Percentiles rank a stretch among this genome's conserved stretches.
Evolutionary conservation across 2,329 filamentous ascomycete genomes (phyloP).

Genomic region (Neodidymelliopsis sp.): DNA sequence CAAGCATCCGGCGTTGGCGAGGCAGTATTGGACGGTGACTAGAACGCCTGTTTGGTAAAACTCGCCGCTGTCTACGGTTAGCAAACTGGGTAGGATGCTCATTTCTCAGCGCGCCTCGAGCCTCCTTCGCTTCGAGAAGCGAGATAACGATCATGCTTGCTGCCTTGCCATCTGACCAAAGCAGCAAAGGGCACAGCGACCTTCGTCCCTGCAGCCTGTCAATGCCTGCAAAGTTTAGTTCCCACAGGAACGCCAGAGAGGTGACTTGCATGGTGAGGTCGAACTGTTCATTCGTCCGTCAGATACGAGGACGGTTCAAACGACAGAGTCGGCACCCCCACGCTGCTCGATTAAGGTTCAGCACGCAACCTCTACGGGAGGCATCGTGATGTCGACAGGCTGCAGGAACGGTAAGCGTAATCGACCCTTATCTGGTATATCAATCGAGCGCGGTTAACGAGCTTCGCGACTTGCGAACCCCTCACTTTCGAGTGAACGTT

Average conservation of each 20-base stretch:
- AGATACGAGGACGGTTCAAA: conserved; percentile 18
- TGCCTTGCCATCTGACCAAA: conserved; percentile 36
- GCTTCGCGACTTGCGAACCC: conserved; percentile 13
- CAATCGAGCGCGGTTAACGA: conserved; percentile 18
- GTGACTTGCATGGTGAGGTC: conserved; percentile 14
- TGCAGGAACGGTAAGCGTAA: conserved; percentile 37
- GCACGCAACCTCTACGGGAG: conserved; percentile 17
- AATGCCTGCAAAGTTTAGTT: conserved; percentile 20
- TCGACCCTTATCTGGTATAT: conserved; percentile 20
- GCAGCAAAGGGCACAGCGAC: conserved; percentile 8
- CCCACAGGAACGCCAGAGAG: conserved; percentile 14
- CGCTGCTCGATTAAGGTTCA: conserved; percentile 34
- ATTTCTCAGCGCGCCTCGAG: conserved; percentile 17
- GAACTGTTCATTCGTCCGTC: conserved; percentile 16
- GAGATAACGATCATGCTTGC: conserved; percentile 29
- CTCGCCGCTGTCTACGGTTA: conserved; percentile 25
- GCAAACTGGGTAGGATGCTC: conserved; percentile 18
- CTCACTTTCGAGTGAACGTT: conserved; percentile 5
- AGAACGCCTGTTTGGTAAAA: conserved; percentile 38
- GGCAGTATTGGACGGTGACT: conserved; percentile 33
- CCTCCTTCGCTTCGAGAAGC: conserved; percentile 8
- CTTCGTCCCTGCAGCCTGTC: conserved; percentile 17
- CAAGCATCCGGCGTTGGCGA: conserved; percentile 28
- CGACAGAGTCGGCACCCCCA: too few relatives aligned
- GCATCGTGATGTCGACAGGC: conserved; percentile 28